Conservation (phyloP, 805 yeast genomes). For the Monosporozyma aerobia region DNA sequence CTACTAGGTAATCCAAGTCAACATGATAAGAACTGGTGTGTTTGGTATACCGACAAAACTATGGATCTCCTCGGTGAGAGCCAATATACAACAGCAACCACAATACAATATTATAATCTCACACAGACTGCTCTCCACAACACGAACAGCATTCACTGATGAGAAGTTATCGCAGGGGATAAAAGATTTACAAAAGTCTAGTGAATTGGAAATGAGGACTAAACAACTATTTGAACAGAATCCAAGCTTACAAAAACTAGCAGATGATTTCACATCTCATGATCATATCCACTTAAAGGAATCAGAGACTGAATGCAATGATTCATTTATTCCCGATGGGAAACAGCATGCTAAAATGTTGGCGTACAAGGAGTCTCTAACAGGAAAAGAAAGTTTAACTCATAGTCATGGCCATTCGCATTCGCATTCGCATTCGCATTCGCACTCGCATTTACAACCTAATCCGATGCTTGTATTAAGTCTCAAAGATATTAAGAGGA, state of each 20-base stretch:
- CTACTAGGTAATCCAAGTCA: neutral
- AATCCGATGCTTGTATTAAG: constrained; percentile 31
- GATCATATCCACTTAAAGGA: constrained; percentile 35
- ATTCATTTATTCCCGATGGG: constrained; percentile 31
- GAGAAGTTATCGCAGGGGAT: neutral
- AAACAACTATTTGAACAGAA: constrained; percentile 12
- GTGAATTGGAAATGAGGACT: neutral
- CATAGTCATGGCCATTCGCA: constrained; percentile 23
- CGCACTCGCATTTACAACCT: constrained; percentile 28
- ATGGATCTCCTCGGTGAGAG: neutral
- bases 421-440: constrained; percentile 21
- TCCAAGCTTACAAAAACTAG: constrained; percentile 10
- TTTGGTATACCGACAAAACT: neutral
- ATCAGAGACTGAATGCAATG: constrained; percentile 37
- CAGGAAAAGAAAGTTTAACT: neutral
- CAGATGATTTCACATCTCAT: constrained; percentile 18
- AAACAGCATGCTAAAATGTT: constrained; percentile 10
- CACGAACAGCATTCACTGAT: neutral
- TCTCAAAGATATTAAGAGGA: constrained; percentile 39
- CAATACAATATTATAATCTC: neutral
- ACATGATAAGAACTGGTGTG: neutral
- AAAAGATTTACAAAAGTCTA: neutral
- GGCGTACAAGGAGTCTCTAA: constrained; percentile 24
- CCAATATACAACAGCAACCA: neutral
- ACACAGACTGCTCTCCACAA: neutral